Evolutionary conservation across 1,284 basidiomycete genomes (phyloP).

Genomic region (Cutaneotrichosporon cavernicola): DNA sequence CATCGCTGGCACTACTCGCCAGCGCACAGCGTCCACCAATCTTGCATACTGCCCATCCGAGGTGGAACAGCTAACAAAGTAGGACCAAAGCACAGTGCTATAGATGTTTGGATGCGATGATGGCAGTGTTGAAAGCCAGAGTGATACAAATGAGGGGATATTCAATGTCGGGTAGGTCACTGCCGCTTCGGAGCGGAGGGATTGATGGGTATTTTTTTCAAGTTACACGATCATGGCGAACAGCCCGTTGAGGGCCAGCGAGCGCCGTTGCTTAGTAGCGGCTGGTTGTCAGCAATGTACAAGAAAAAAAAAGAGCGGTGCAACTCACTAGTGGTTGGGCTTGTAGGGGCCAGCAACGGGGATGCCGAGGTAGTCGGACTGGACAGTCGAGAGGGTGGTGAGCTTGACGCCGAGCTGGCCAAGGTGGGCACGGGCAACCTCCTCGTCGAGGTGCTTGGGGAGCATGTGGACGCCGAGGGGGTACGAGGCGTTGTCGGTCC

Average conservation of each 20-base stretch:
- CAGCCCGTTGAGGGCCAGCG: constrained; percentile 7
- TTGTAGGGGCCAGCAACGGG: constrained; percentile 91
- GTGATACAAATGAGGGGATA: constrained; percentile 10
- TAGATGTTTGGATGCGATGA: constrained; percentile 5
- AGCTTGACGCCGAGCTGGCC: constrained; percentile 90
- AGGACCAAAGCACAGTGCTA: constrained; percentile 10
- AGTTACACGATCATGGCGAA: constrained; percentile 11
- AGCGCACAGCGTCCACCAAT: constrained; percentile 2
- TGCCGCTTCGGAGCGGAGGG: constrained; percentile 9
- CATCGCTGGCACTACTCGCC: no score
- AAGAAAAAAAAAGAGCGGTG: no score
- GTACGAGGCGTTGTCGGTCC: constrained; percentile 74
- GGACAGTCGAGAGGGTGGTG: constrained; percentile 72
- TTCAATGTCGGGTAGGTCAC: constrained; percentile 9
- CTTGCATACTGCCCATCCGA: constrained; percentile 5
- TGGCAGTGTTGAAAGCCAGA: constrained; percentile 11
- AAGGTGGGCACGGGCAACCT: constrained; percentile 95
- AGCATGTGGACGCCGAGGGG: constrained; percentile 93
- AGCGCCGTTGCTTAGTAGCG: constrained; percentile 11
- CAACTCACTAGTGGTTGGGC: constrained; percentile 28
- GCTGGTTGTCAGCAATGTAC: constrained; percentile 5
- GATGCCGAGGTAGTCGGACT: constrained; percentile 91
- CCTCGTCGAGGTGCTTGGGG: constrained; percentile 96
- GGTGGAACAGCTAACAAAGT: constrained; percentile 7
- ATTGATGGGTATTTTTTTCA: constrained; percentile 6